Conservation (phyloP, 1,139 yeast species). For the Nematodospora anomalae region DNA sequence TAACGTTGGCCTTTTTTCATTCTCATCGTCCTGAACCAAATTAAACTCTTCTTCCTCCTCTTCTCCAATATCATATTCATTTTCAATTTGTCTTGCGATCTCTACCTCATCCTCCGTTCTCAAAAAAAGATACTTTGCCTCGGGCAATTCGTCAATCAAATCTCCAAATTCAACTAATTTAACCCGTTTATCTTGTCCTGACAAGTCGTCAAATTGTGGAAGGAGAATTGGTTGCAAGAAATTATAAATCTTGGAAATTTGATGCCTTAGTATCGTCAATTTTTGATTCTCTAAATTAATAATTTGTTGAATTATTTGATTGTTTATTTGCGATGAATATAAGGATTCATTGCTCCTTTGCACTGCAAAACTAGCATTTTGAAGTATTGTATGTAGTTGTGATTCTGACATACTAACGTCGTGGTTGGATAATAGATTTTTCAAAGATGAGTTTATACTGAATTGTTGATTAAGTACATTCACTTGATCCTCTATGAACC, state of each 20-base stretch:
- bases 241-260: slow-evolving; percentile 22
- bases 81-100: slow-evolving; percentile 4
- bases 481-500: slow-evolving; percentile 32
- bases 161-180: slow-evolving; percentile 22
- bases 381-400: slow-evolving; percentile 25
- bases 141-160: slow-evolving; percentile 35
- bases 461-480: slow-evolving; percentile 27
- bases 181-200: slow-evolving; percentile 13
- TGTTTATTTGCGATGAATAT: slow-evolving; percentile 32
- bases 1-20: background rate
- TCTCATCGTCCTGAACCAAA: slow-evolving; percentile 18
- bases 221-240: slow-evolving; percentile 32
- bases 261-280: slow-evolving; percentile 28
- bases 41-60: slow-evolving; percentile 7
- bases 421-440: slow-evolving; percentile 17
- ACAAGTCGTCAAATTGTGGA: slow-evolving; percentile 22
- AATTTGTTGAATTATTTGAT: slow-evolving; percentile 39
- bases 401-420: slow-evolving; percentile 16
- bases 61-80: slow-evolving; percentile 5
- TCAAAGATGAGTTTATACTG: slow-evolving; percentile 17
- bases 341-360: slow-evolving; percentile 29
- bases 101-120: slow-evolving; percentile 8
- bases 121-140: slow-evolving; percentile 28
- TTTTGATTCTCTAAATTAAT: slow-evolving; percentile 34
- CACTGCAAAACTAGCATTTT: slow-evolving; percentile 29